A percentile compares a stretch with the other conserved stretches of the same genome.
Evolutionary conservation across 768 basidiomycete genomes (phyloP).

Genomic region (Mycena albidolilacea): DNA sequence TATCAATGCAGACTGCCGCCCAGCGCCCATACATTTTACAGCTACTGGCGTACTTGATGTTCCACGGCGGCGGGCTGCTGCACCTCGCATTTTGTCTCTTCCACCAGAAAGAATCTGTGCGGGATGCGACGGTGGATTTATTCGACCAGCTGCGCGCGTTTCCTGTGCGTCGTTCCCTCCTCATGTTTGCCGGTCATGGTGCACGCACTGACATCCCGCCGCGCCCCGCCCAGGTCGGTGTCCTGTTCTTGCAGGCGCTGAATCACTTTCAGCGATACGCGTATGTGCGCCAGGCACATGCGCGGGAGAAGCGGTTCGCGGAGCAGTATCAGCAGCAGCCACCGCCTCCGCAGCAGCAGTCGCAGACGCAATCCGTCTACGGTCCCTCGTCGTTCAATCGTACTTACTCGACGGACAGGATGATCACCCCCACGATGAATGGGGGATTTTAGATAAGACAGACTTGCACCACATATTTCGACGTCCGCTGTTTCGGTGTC

Average conservation of each 20-base stretch:
- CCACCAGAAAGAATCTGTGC: constrained; percentile 84
- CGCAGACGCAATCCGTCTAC: constrained; percentile 26
- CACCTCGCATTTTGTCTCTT: constrained; percentile 93
- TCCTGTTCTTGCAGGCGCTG: constrained; percentile 80
- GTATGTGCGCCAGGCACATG: constrained; percentile 86
- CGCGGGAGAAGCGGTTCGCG: constrained; percentile 62
- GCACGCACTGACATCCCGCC: constrained; percentile 8
- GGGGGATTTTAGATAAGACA: constrained; percentile 22
- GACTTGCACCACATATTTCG: background rate
- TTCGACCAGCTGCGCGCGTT: constrained; percentile 84
- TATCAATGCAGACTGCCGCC: background rate
- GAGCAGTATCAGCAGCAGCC: constrained; percentile 46
- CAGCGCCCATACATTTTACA: constrained; percentile 48
- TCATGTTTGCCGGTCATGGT: constrained; percentile 3
- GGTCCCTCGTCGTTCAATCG: constrained; percentile 24
- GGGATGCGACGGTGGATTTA: constrained; percentile 86
- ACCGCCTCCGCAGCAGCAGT: constrained; percentile 40
- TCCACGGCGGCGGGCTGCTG: constrained; percentile 85
- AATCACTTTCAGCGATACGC: constrained; percentile 94
- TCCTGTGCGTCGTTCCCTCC: constrained; percentile 67
- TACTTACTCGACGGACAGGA: constrained; percentile 26
- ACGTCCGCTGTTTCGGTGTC: background rate
- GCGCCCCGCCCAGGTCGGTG: constrained; percentile 71
- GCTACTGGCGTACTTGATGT: constrained; percentile 86
- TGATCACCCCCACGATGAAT: constrained; percentile 31